phyloP scores from a whole-genome alignment of 768 basidiomycete species.

The Psilocybe azurescens region DNA sequence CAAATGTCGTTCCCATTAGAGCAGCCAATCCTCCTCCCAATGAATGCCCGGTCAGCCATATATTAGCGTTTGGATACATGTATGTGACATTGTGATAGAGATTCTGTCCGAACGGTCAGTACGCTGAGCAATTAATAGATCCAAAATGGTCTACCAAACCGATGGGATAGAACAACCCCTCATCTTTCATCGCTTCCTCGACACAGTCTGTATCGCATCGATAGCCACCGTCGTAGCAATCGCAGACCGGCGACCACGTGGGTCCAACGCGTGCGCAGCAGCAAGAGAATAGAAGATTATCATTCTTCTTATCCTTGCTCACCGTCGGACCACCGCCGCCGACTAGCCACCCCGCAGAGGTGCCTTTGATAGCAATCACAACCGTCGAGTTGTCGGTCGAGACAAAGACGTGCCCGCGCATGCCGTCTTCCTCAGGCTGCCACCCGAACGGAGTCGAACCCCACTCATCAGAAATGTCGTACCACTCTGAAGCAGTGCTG shows the following conservation, averaged over 20 bases:
- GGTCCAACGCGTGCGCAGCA: conserved; percentile 96
- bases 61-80: conserved; percentile 87
- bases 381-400: conserved; percentile 84
- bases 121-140: conserved; percentile 2
- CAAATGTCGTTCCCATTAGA: conserved; percentile 87
- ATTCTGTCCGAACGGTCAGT: conserved; percentile 52
- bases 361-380: conserved; percentile 90
- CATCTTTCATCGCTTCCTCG: conserved; percentile 79
- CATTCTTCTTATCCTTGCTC: conserved; percentile 91
- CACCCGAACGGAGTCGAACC: conserved; percentile 79
- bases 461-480: conserved; percentile 66
- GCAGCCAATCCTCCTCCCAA: conserved; percentile 88
- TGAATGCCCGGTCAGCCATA: conserved; percentile 87
- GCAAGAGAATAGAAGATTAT: conserved; percentile 95
- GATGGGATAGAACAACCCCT: conserved; percentile 87
- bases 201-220: conserved; percentile 85
- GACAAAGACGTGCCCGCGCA: conserved; percentile 93
- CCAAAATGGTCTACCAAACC: conserved; percentile 76
- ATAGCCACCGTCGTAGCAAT: conserved; percentile 76
- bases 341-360: conserved; percentile 73
- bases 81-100: conserved; percentile 91
- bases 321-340: conserved; percentile 82
- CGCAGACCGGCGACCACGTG: conserved; percentile 93
- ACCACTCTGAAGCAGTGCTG: conserved; percentile 64
- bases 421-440: conserved; percentile 87